Evolutionary conservation across 768 basidiomycete species (phyloP).

Genomic region (Pluteus cervinus): DNA sequence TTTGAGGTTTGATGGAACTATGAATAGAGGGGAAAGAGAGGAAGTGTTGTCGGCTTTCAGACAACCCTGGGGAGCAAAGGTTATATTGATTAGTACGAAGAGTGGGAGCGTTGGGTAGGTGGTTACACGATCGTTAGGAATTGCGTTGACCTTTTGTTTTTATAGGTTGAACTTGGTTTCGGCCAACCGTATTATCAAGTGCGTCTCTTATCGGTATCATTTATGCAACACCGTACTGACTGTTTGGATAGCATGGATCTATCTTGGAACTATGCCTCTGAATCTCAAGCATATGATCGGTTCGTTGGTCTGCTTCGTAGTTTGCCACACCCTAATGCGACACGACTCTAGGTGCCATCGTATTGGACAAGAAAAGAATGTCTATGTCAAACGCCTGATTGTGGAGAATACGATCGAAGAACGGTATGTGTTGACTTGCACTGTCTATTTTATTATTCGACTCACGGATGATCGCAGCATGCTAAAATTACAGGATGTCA

Average conservation of each 20-base stretch:
- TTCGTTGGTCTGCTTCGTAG: conserved; percentile 2
- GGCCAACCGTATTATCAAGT: conserved; percentile 71
- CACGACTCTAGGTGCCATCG: conserved; percentile 50
- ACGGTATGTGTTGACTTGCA: conserved; percentile 38
- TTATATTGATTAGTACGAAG: conserved; percentile 63
- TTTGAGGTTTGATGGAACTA: conserved; percentile 65
- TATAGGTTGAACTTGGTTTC: conserved; percentile 51
- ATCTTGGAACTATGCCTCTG: conserved; percentile 69
- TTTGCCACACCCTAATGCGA: conserved; percentile 17
- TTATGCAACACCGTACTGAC: background rate
- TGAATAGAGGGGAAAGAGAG: conserved; percentile 51
- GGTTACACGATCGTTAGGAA: background rate
- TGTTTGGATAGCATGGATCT: conserved; percentile 50
- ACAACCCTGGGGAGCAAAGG: conserved; percentile 46
- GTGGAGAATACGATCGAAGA: conserved; percentile 72
- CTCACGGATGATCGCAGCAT: conserved; percentile 36
- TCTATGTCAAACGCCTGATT: conserved; percentile 61
- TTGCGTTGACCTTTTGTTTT: background rate
- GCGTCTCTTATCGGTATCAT: conserved; percentile 11
- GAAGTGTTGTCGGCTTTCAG: conserved; percentile 47
- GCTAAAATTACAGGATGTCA: conserved; percentile 62
- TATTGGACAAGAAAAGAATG: conserved; percentile 64
- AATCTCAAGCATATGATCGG: conserved; percentile 58
- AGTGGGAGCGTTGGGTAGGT: conserved; percentile 61
- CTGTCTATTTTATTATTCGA: background rate